phyloP scores from a whole-genome alignment of 345 rosid species.

The Cardamine occulta region DNA sequence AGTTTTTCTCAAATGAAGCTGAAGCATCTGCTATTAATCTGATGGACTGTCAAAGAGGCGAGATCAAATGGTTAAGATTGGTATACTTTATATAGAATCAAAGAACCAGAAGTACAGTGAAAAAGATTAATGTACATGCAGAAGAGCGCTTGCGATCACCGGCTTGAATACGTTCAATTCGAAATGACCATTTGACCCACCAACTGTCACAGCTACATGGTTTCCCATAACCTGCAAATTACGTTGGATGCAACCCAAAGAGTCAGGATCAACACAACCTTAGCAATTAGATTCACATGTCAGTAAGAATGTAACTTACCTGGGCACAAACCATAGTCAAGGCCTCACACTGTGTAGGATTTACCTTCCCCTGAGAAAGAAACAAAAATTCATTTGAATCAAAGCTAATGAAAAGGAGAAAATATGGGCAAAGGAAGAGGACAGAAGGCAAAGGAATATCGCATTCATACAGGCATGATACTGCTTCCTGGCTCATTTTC shows the following conservation, averaged over 20 bases:
- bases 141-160: conserved; percentile 85
- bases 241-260: conserved; percentile 2
- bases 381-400: conserved; percentile 31
- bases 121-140: conserved; percentile 60
- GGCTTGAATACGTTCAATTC: conserved; percentile 96
- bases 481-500: conserved; percentile 99
- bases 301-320: conserved; percentile 54
- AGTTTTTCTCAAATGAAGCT: conserved; percentile 91
- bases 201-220: conserved; percentile 85
- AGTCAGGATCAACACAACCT: conserved; percentile 15
- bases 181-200: conserved; percentile 97
- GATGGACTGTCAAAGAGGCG: conserved; percentile 56
- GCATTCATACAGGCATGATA: conserved; percentile 85
- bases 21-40: conserved; percentile 95
- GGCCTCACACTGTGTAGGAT: conserved; percentile 99
- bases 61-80: conserved; percentile 13
- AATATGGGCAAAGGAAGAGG: not conserved
- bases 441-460: conserved; percentile 21
- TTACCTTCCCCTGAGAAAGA: conserved; percentile 87
- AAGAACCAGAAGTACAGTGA: not conserved
- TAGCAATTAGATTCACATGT: conserved; percentile 3
- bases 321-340: conserved; percentile 98
- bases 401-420: not conserved
- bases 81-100: not conserved
- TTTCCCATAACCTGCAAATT: conserved; percentile 88